Conservation (phyloP, 2,329 filamentous ascomycete species). For the Claviceps monticola region DNA sequence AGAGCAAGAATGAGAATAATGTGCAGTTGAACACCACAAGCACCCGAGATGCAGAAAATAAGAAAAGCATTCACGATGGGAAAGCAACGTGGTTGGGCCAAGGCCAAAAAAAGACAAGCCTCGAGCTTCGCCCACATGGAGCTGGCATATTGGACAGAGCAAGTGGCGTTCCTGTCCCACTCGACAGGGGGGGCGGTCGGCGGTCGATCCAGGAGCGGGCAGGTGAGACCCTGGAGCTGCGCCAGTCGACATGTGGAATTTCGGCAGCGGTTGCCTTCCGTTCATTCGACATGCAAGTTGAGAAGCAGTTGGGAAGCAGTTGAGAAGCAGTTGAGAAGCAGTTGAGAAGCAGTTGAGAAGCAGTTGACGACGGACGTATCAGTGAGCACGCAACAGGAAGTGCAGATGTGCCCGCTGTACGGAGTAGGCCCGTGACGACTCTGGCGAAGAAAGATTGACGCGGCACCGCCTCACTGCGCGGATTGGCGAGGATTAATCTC, state of each 20-base stretch:
- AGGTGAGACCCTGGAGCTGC: neutral
- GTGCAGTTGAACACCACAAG: neutral
- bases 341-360: too few relatives aligned
- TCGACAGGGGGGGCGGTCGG: neutral
- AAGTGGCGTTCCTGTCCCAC: neutral
- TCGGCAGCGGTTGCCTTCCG: too few relatives aligned
- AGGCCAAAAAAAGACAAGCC: neutral
- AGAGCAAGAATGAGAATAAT: neutral
- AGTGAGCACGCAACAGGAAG: too few relatives aligned
- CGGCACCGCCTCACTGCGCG: neutral
- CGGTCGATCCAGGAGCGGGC: neutral
- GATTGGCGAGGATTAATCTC: neutral
- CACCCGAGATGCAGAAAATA: neutral
- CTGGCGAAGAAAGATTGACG: too few relatives aligned
- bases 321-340: too few relatives aligned
- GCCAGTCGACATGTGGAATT: neutral
- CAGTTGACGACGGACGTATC: too few relatives aligned
- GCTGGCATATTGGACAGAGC: neutral
- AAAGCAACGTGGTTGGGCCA: neutral
- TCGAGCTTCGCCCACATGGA: neutral
- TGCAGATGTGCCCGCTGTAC: too few relatives aligned
- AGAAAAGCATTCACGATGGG: neutral
- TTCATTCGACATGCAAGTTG: too few relatives aligned
- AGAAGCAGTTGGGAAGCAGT: too few relatives aligned
- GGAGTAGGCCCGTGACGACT: too few relatives aligned